Percentiles rank a stretch among this genome's conserved stretches.
phyloP scores from a whole-genome alignment of 495 filamentous ascomycete genomes.

The Penicillium crystallinum region DNA sequence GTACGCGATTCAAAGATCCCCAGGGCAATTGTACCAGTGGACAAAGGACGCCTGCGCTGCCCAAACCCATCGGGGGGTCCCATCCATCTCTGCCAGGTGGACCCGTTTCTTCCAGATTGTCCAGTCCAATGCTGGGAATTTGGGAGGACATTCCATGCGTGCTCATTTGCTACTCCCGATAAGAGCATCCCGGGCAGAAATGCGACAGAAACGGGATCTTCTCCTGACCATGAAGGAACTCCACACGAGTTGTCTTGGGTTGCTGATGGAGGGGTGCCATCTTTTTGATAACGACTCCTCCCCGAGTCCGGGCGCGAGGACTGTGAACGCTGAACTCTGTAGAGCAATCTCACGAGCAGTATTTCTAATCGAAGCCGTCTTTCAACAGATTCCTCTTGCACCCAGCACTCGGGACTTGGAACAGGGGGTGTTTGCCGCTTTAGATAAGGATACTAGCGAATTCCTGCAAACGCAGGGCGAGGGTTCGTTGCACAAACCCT shows the following conservation, averaged over 20 bases:
- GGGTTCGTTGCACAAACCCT: slow-evolving; percentile 38
- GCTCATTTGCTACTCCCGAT: slow-evolving; percentile 63
- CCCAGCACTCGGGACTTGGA: slow-evolving; percentile 62
- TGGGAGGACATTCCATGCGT: slow-evolving; percentile 52
- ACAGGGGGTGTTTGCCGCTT: slow-evolving; percentile 58
- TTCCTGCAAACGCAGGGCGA: slow-evolving; percentile 22
- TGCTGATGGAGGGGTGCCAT: slow-evolving; percentile 78
- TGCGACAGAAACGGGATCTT: slow-evolving; percentile 59
- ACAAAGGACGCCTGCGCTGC: slow-evolving; percentile 56
- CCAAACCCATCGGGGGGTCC: slow-evolving; percentile 34
- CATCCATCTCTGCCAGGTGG: slow-evolving; percentile 45
- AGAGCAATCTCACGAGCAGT: slow-evolving; percentile 65
- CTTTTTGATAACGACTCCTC: slow-evolving; percentile 51
- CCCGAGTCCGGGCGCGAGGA: slow-evolving; percentile 23
- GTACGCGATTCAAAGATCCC: slow-evolving; percentile 79
- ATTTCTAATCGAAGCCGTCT: slow-evolving; percentile 72
- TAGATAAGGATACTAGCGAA: slow-evolving; percentile 56
- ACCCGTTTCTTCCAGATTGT: slow-evolving; percentile 76
- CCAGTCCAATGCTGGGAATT: slow-evolving; percentile 59
- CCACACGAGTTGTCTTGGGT: slow-evolving; percentile 79
- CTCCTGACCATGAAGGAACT: slow-evolving; percentile 65
- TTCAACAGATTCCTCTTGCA: slow-evolving; percentile 43
- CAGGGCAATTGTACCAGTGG: slow-evolving; percentile 63
- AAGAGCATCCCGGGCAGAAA: slow-evolving; percentile 62
- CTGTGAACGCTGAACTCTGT: slow-evolving; percentile 59